Evolutionary conservation across 805 yeast genomes (phyloP), one percentile per base, ranked within the genome.

Genomic region (Tetrapisispora taiwanensis): DNA sequence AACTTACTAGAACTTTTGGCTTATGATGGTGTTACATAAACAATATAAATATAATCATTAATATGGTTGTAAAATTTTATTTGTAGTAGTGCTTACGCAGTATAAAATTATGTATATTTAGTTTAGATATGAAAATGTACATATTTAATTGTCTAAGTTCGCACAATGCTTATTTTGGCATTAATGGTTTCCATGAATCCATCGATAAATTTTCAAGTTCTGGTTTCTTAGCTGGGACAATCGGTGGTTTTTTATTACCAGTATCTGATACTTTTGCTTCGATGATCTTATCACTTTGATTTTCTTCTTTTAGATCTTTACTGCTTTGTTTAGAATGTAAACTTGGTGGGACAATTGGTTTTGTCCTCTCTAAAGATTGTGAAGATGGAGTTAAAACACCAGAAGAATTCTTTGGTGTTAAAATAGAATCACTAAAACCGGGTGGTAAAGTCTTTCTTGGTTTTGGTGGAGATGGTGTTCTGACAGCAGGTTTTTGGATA

Each of bases 141-240:
- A 26, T 26, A 26, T 26, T 26, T 7, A 26, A 26, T 7, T 26
- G 28, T 7, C 10, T 10, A 9, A n/a, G n/a, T n/a, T n/a, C n/a
- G n/a, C 13, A 31, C 4, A 15, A 26, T 30, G 10, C 10, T 43
- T 55, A 73, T 51, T 71, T 72, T 7, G 78, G 79, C 19, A 70
- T 63, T 41, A 73, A 58, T 5, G 78, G 78, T 42, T 70, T 71
- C 79, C 78, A 74, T 22, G 73, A 72, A 7, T 73, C 67, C 69
- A 72, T 62, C 2, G 63, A 46, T 39, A 55, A 42, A 20, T 48
- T 45, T 19, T 50, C 54, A 19, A 53, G 30, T 39, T 54, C 53
- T 7, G 58, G 59, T 40, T 60, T 55, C 42, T 58, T 57, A 8
- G 52, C 50, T 9, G 68, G 66, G 20, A 58, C 49, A 1, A 52